Evolutionary conservation across 1,139 yeast species (phyloP), one percentile per base, ranked within the genome.

Genomic region (Geotrichum reessii): DNA sequence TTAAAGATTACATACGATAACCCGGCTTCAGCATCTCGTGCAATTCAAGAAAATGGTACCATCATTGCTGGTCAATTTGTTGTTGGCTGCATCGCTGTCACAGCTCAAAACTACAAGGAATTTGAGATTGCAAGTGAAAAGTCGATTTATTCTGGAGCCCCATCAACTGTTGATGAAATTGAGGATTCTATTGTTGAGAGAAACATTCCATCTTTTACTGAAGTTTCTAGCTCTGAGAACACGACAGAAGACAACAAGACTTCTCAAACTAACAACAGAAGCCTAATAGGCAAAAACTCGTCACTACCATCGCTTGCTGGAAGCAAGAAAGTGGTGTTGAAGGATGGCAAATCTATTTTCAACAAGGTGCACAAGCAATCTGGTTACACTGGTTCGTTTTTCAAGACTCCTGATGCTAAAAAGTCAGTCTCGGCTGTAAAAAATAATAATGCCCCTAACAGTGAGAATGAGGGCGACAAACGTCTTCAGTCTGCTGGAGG

Each of bases 1-100:
- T 84, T 91, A 25, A 88, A 90, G 68, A 72, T 93, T 57, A 91
- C 97, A 0, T 93, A 83, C 71, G 88, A 84, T 61, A 85, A 85
- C 62, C 82, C 88, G 3, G 77, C 85, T 3, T 81, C 92, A 12
- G 97, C 97, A 0, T 73, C 84, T 28, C 84, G 95, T 58, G 97
- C 98, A 0, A 74, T 91, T 50, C 85, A 85, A 63, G 96, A 91
- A 66, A 89, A 88, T 68, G 95, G 95, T 0, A 74, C 80, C 21
- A 81, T 86, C 1, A 80, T 86, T 65, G 86, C 85, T 57, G 93
- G 91, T 0, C 66, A 67, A 33, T 80, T 81, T 19, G 77, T 86
- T 57, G 76, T 89, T 59, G 96, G 97, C 0, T 93, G 93, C 59
- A 83, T 87, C 19, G 67, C 72, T 84, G 93, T 47, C 82, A 86